phyloP scores from a whole-genome alignment of 2,329 filamentous ascomycete genomes.

The Diaporthe amygdali region DNA sequence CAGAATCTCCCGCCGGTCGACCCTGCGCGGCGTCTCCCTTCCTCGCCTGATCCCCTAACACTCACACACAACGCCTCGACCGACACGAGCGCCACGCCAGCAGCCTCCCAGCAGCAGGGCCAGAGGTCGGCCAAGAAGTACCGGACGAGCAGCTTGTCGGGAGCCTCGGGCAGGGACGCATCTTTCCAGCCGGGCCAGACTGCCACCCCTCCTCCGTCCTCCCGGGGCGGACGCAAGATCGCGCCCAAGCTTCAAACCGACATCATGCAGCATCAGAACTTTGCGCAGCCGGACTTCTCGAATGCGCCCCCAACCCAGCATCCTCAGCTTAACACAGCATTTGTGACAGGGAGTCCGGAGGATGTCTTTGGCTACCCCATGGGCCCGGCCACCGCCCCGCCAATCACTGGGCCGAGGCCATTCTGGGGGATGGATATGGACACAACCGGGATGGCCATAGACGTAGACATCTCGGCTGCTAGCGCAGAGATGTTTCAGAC shows the following conservation, averaged over 20 bases:
- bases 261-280: constrained; percentile 63
- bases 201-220: constrained; percentile 64
- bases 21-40: constrained; percentile 61
- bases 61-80: constrained; percentile 31
- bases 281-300: constrained; percentile 56
- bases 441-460: constrained; percentile 20
- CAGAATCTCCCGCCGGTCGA: constrained; percentile 64
- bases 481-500: constrained; percentile 50
- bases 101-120: constrained; percentile 26
- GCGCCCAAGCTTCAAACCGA: constrained; percentile 50
- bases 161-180: constrained; percentile 37
- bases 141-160: constrained; percentile 42
- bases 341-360: constrained; percentile 48
- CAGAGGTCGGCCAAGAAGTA: constrained; percentile 49
- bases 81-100: neutral
- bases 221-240: constrained; percentile 61
- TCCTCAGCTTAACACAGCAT: constrained; percentile 48
- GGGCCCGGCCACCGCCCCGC: constrained; percentile 55
- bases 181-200: constrained; percentile 55
- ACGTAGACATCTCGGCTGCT: constrained; percentile 50
- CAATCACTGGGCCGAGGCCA: constrained; percentile 45
- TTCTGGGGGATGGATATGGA: constrained; percentile 69
- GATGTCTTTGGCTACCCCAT: constrained; percentile 67
- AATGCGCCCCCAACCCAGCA: constrained; percentile 55
- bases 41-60: constrained; percentile 56